Base-by-base conservation (phyloP, 441 rosid species). In the Adansonia grandidieri region DNA sequence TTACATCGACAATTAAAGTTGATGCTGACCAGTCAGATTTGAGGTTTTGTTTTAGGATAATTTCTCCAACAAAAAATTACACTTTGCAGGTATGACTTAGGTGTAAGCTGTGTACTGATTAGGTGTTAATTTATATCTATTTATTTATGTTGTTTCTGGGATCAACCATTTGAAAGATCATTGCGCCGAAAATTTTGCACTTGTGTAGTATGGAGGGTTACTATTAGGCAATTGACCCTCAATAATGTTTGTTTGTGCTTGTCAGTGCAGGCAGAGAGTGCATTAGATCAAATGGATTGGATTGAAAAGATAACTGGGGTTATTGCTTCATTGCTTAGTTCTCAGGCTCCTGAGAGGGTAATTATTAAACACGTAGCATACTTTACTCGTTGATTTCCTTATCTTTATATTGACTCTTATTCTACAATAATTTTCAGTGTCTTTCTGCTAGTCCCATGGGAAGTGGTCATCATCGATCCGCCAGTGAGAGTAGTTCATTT, bases 241-340 rank as follows among this genome's bases (percentile, higher is more conserved):
- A 81, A 83, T 79, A 69, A 84, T 81, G 76, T 87, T 86, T 81
- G 78, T 80, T 86, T 86, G 47, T 86, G 84, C 89, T 88, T 86
- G 98, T 93, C 95, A 87, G 93, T 87, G 93, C 98, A 97, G 99
- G 99, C 99, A 84, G 99, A 97, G 87, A 97, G 99, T 82, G 95
- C 94, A 53, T 87, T 90, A 56, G 99, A 97, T 88, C 99, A 95
- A 87, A 97, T 89, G 97, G 99, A 97, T 84, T 95, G 99, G 99
- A 92, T 97, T 81, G 99, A 97, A 78, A 97, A 97, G 89, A 97
- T 95, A 85, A 95, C 97, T 0, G 99, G 99, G 82, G 99, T 97
- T 85, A 97, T 97, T 87, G 95, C 99, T 44, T 95, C 99, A 58
- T 88, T 97, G 63, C 99, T 95, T 70, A 97, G 99, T 82, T 95